These are phyloP conservation scores for Dactylonectria macrodidyma DNA, from an alignment of 2,329 filamentous ascomycete species.

Conservation along the genomic window DNA sequence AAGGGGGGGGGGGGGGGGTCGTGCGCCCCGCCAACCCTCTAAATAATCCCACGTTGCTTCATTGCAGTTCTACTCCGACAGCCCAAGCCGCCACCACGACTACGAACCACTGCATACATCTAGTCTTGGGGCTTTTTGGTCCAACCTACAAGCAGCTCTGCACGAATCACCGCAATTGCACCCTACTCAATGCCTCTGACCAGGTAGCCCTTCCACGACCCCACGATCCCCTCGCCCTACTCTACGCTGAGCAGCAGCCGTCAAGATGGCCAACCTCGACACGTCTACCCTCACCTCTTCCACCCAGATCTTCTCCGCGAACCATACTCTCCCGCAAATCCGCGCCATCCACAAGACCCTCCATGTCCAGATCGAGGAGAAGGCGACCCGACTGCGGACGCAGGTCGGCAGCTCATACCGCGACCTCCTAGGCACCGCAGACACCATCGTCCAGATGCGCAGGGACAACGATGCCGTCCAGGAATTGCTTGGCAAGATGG, in stretches of 20 bases:
- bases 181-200: slow-evolving; percentile 30
- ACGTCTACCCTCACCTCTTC: slow-evolving; percentile 64
- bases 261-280: slow-evolving; percentile 62
- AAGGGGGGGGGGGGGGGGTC: not conserved
- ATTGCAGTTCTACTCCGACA: slow-evolving; percentile 34
- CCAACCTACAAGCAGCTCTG: slow-evolving; percentile 16
- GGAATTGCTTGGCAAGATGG: slow-evolving; percentile 78
- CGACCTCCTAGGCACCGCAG: slow-evolving; percentile 90
- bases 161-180: slow-evolving; percentile 17
- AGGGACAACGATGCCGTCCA: slow-evolving; percentile 83
- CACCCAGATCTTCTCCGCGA: slow-evolving; percentile 68
- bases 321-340: slow-evolving; percentile 74
- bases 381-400: slow-evolving; percentile 72
- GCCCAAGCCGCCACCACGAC: slow-evolving; percentile 14
- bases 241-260: slow-evolving; percentile 29
- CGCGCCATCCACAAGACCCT: slow-evolving; percentile 74
- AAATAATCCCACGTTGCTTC: slow-evolving; percentile 45
- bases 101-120: slow-evolving; percentile 18
- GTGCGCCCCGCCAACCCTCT: slow-evolving; percentile 40
- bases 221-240: slow-evolving; percentile 6
- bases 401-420: slow-evolving; percentile 82
- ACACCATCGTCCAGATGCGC: slow-evolving; percentile 94
- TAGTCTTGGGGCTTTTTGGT: not conserved
- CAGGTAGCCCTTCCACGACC: slow-evolving; percentile 14
- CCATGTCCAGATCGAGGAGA: slow-evolving; percentile 73